Evolutionary conservation across 306 rosid species (phyloP).

Genomic region (Castanea sativa): DNA sequence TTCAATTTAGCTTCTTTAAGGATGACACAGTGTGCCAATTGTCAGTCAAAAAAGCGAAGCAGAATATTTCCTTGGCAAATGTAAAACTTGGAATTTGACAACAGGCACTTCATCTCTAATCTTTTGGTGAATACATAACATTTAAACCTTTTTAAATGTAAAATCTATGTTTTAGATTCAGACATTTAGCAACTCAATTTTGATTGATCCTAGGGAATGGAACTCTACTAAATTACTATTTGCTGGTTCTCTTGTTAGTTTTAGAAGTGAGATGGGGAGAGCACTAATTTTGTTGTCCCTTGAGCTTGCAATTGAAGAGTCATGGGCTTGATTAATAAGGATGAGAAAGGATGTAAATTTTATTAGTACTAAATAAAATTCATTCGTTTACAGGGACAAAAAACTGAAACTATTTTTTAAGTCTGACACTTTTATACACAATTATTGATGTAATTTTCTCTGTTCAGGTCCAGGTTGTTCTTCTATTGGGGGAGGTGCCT

Average conservation of each 20-base stretch:
- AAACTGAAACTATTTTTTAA: not conserved
- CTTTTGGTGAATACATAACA: not conserved
- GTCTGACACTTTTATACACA: not conserved
- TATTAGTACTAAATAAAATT: too few species aligned
- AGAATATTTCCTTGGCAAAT: not conserved
- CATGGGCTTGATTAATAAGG: too few species aligned
- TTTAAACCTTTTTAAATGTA: not conserved
- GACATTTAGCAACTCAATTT: not conserved
- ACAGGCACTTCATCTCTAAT: not conserved
- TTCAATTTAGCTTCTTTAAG: not conserved
- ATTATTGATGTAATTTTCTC: constrained; percentile 3
- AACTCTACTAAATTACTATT: not conserved
- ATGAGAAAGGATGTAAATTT: too few species aligned
- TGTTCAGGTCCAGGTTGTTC: constrained; percentile 92
- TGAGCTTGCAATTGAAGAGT: not conserved
- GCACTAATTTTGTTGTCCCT: not conserved
- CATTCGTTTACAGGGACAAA: not conserved
- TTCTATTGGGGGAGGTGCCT: constrained; percentile 89
- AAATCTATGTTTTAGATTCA: not conserved
- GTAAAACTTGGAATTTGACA: not conserved
- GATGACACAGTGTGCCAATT: not conserved
- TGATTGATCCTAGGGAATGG: not conserved
- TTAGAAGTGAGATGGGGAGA: not conserved
- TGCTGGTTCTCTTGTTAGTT: not conserved
- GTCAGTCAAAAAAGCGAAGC: not conserved